Evolutionary conservation across 2,329 filamentous ascomycete genomes (phyloP), one percentile per base, ranked within the genome.

Genomic region (Cladosporium sp.): DNA sequence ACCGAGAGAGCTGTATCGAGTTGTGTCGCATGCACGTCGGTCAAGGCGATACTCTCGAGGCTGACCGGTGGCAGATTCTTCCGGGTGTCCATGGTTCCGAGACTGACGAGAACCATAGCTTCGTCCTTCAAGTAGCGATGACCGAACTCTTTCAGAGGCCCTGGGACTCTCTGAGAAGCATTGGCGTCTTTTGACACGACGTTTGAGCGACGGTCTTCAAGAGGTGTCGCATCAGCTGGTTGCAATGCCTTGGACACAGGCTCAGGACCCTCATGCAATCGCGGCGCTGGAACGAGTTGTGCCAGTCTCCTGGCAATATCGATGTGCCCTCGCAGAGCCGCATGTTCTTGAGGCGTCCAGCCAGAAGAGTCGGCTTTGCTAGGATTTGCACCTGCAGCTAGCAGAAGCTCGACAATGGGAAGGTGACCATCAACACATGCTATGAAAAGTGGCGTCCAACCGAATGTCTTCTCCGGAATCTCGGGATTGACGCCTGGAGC

Each of bases 401-500:
- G 83, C 4, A 99, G 80, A 22, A 94, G 79, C 68, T 92, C 82
- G 0, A 89, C 89, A 40, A 96, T 84, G 0, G 82, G 75, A 11
- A 91, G 74, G 64, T 92, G 88, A 0, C 93, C 93, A 69, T 99
- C 92, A 2, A 97, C 93, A 56, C 89, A 90, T 9, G 93, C 90
- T 63, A 96, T 88, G 69, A 96, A 94, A 12, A 99, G 79, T n/a
- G 94, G 90, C 0, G 94, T 97, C 93, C 94, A 99, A 3, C 88
- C 86, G 70, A 95, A 97, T 0, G 88, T 88, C 56, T 88, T 89
- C 70, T 99, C 94, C 0, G 83, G 76, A 37, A 95, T 76, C 66
- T 96, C 88, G 0, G 92, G 77, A 62, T 97, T 78, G 0, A 87
- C 86, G 68, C 87, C 90, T 65, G 94, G 89, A 43, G 83, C 79